phyloP scores from a whole-genome alignment of 176 grass and related monocot species.

The Otatea glauca region DNA sequence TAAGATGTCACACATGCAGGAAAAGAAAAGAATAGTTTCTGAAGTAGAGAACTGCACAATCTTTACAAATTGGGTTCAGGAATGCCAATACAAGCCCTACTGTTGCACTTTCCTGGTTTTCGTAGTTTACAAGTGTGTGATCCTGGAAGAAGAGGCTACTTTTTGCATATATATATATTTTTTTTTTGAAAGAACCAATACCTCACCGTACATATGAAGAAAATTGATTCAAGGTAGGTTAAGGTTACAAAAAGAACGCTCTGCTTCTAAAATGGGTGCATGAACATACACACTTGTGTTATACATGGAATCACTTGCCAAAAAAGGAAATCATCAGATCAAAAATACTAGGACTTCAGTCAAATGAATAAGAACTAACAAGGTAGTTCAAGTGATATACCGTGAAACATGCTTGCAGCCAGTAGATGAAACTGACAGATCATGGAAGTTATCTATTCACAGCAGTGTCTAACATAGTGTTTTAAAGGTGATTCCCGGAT shows the following conservation, averaged over 20 bases:
- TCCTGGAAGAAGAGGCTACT: background rate
- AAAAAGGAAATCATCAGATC: background rate
- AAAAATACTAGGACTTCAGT: background rate
- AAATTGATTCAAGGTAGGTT: constrained; percentile 31
- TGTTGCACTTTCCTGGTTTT: constrained; percentile 16
- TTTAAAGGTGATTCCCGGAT: constrained; percentile 19
- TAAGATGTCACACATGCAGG: background rate
- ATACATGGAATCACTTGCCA: constrained; percentile 53
- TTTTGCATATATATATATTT: too few relatives aligned
- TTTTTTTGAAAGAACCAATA: constrained; percentile 36
- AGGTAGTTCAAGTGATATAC: constrained; percentile 29
- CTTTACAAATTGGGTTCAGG: constrained; percentile 21
- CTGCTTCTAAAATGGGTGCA: constrained; percentile 11
- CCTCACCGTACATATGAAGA: constrained; percentile 25
- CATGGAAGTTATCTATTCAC: background rate
- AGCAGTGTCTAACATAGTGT: constrained; percentile 26
- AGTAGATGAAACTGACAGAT: background rate
- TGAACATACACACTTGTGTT: constrained; percentile 11
- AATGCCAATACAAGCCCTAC: constrained; percentile 16
- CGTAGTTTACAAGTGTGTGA: constrained; percentile 37
- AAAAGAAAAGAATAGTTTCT: background rate
- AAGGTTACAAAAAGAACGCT: constrained; percentile 43
- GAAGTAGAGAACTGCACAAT: background rate
- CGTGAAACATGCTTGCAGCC: constrained; percentile 17
- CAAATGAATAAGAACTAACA: constrained; percentile 6